Evolutionary conservation across 805 yeast genomes (phyloP), one percentile per base, ranked within the genome.

Genomic region (Sungouiella thailandica): DNA sequence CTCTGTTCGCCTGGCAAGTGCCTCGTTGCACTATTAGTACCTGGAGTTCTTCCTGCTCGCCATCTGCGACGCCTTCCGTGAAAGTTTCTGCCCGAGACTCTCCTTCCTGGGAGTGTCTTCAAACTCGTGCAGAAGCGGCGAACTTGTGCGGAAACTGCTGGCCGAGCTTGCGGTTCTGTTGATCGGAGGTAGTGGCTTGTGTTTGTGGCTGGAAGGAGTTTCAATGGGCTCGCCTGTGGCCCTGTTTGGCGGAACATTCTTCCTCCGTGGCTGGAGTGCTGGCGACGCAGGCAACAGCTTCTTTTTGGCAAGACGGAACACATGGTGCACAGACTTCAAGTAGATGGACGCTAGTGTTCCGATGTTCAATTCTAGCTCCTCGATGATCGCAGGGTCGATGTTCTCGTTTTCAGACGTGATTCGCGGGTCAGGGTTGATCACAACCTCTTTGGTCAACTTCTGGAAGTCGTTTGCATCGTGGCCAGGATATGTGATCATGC

Each of bases 311-410:
- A 73, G 55, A 26, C 95, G 65, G 65, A 88, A 88, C 2, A 88
- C 87, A 47, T 76, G 83, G n/a, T 73, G 72, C 7, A 85, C 81
- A 0, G 96, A 95, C 46, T 87, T 83, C 47, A 89, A 62, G 51
- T 88, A 90, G 10, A 89, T 76, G 0, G 95, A 80, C 0, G 94
- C 89, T 34, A 90, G 60, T 0, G 88, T 67, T 1, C 96, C 96
- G 22, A 89, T 78, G 44, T 78, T 80, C 41, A 88, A 63, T 47
- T 85, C 94, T 34, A 89, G 62, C 50, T 89, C 96, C 46, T 88
- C 95, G 23, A 89, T 56, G 10, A 83, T 71, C 2, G 60, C 57
- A 1, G 82, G 80, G 41, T 86, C 90, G 36, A 88, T 62, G 35
- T 75, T 76, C 28, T 84, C 88, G 37, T 76, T 77, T 14, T 83